These are phyloP conservation scores for Fusarium sp. DNA, from an alignment of 2,329 filamentous ascomycete genomes.

Conservation along the genomic window DNA sequence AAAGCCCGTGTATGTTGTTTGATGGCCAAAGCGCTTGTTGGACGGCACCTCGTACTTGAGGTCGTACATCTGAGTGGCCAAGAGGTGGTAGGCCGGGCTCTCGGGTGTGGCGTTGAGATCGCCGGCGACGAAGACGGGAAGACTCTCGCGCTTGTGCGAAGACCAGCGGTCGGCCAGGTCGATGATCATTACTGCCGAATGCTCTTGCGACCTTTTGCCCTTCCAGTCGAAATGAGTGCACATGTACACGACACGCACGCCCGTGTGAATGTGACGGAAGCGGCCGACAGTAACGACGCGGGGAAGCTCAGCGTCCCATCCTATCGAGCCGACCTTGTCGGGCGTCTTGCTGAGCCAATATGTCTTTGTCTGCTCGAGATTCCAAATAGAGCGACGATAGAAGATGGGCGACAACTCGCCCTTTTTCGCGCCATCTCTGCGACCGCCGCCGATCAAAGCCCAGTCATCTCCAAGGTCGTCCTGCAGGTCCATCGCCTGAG, in stretches of 20 bases:
- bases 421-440: slow-evolving; percentile 65
- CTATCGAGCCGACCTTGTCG: slow-evolving; percentile 62
- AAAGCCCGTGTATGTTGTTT: slow-evolving; percentile 47
- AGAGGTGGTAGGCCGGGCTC: slow-evolving; percentile 39
- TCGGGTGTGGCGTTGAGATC: slow-evolving; percentile 47
- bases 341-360: slow-evolving; percentile 73
- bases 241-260: slow-evolving; percentile 55
- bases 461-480: slow-evolving; percentile 53
- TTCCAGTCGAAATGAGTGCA: slow-evolving; percentile 65
- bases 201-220: slow-evolving; percentile 53
- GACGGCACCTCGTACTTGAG: slow-evolving; percentile 37
- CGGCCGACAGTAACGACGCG: slow-evolving; percentile 61
- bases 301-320: slow-evolving; percentile 62
- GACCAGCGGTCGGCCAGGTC: slow-evolving; percentile 44
- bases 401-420: slow-evolving; percentile 79
- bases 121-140: slow-evolving; percentile 47
- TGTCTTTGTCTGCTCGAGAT: slow-evolving; percentile 61
- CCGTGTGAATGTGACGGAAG: slow-evolving; percentile 54
- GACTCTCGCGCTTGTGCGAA: slow-evolving; percentile 6
- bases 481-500: slow-evolving; percentile 68
- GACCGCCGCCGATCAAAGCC: slow-evolving; percentile 66
- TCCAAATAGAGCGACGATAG: slow-evolving; percentile 66
- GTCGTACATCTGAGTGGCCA: slow-evolving; percentile 42
- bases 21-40: slow-evolving; percentile 38
- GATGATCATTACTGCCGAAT: slow-evolving; percentile 53